Base-by-base conservation (phyloP, 2,329 filamentous ascomycete genomes). In the Delphinella strobiligena region DNA sequence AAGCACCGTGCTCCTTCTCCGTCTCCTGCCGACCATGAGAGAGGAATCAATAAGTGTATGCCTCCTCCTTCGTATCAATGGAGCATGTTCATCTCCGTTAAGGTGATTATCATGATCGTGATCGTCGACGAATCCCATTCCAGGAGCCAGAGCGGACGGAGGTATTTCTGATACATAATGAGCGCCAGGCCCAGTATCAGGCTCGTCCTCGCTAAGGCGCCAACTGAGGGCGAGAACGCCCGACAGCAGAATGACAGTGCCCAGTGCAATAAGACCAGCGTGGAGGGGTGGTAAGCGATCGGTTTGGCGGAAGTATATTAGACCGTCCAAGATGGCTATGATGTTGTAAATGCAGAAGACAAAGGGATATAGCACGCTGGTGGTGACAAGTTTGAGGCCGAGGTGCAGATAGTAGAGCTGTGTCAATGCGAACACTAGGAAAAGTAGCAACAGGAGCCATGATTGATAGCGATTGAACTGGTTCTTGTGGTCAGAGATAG, bases 301-400 rank as follows among this genome's bases (percentile, higher is more conserved):
- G 38, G 81, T 82, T 61, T 98, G 91, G 51, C 82, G 74, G 64
- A 96, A 98, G 63, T 96, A 98, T 52, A 98, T 94, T 50, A 98
- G 71, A 22, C 91, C 91, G 61, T 98, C 91, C 50, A 96, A 69
- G 50, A 98, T 98, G 49, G 91, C 91, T 54, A 96, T 88, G 54
- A 98, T 94, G 69, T 98, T 98, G 71, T 96, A 98, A 48, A 96
- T 78, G 70, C 91, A 98, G 63, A 98, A 98, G 30, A 96, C 88
- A 51, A 96, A 80, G 4, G 91, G 91, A 61, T 98, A 98, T 49
- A 98, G 71, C 45, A 96, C 82, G 53, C 86, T 94, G 16, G 91
- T 96, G 40, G 88, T 95, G 60, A 93, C 87, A 38, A 98, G 72
- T 62, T 94, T 94, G 46, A 98, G 72, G 38, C 91, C 91, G 32